These are phyloP conservation scores for Pilatotrama ljubarskyi DNA, from an alignment of 768 basidiomycete species.

Conservation along the genomic window DNA sequence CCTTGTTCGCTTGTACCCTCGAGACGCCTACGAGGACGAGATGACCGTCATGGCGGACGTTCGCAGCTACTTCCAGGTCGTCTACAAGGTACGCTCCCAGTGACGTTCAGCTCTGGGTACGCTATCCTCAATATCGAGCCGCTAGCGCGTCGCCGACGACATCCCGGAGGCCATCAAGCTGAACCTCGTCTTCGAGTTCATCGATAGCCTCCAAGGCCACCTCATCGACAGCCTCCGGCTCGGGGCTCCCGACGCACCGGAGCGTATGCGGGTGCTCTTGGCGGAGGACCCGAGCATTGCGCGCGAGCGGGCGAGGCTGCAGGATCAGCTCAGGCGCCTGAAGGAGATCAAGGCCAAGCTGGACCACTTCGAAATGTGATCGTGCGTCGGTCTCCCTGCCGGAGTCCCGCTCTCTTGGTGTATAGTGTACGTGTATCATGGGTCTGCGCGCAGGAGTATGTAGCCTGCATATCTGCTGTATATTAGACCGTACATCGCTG, in stretches of 20 bases:
- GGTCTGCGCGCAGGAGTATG: too few species aligned
- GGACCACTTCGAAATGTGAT: constrained; percentile 18
- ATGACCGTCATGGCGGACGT: constrained; percentile 68
- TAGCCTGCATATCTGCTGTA: too few species aligned
- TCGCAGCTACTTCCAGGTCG: constrained; percentile 72
- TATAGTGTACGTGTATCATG: too few species aligned
- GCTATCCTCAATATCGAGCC: background rate
- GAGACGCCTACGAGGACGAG: constrained; percentile 43
- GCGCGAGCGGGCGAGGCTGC: constrained; percentile 33
- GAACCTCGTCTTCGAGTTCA: constrained; percentile 43
- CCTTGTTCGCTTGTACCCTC: constrained; percentile 51
- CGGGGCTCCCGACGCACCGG: constrained; percentile 17
- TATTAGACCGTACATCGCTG: too few species aligned
- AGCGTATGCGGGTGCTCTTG: constrained; percentile 34
- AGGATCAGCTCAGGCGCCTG: constrained; percentile 30
- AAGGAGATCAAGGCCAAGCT: constrained; percentile 37
- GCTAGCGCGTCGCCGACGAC: constrained; percentile 55
- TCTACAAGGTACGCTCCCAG: constrained; percentile 38
- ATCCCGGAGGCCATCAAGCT: constrained; percentile 52
- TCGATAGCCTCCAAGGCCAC: constrained; percentile 34
- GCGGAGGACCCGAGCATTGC: constrained; percentile 42
- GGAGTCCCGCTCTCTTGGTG: too few species aligned
- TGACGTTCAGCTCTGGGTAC: constrained; percentile 31
- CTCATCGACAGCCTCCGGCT: constrained; percentile 40
- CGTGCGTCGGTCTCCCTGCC: too few species aligned